Percentiles rank a stretch among this genome's conserved stretches.
Conservation (phyloP, 176 grass and related monocot genomes). For the Rhynchospora breviuscula region DNA sequence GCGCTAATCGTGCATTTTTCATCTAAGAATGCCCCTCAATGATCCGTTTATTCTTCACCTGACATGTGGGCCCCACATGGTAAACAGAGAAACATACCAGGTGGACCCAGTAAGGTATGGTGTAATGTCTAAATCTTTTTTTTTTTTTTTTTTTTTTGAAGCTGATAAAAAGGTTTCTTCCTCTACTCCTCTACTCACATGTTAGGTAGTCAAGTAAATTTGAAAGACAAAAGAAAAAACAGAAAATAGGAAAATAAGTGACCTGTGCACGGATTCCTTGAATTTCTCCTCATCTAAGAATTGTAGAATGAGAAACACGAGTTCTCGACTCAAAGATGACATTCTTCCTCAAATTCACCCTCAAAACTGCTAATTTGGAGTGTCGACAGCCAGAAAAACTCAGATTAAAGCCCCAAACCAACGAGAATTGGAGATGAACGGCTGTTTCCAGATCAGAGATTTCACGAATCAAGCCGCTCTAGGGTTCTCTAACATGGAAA, state of each 20-base stretch:
- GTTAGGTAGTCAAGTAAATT: slow-evolving; percentile 31
- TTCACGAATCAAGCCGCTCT: slow-evolving; percentile 27
- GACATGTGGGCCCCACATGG: neutral
- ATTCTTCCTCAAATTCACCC: slow-evolving; percentile 34
- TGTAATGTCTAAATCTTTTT: neutral
- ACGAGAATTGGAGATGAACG: neutral
- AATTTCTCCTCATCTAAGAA: slow-evolving; percentile 99
- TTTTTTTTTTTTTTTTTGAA: neutral
- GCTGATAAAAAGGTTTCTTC: neutral
- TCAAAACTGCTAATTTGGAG: slow-evolving; percentile 33
- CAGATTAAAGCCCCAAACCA: neutral
- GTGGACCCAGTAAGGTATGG: neutral
- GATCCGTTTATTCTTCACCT: slow-evolving; percentile 1
- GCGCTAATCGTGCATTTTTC: neutral
- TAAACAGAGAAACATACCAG: neutral
- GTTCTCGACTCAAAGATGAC: slow-evolving; percentile 94
- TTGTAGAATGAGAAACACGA: slow-evolving; percentile 99
- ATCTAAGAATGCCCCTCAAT: neutral
- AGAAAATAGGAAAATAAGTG: slow-evolving; percentile 22
- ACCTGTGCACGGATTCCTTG: slow-evolving; percentile 95
- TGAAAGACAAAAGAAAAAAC: neutral
- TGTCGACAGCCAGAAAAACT: neutral
- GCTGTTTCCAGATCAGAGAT: neutral
- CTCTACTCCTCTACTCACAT: neutral
- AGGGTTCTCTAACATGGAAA: slow-evolving; percentile 61